Base-by-base conservation (phyloP, 2,329 filamentous ascomycete genomes). In the Aspergillus tubingensis region DNA sequence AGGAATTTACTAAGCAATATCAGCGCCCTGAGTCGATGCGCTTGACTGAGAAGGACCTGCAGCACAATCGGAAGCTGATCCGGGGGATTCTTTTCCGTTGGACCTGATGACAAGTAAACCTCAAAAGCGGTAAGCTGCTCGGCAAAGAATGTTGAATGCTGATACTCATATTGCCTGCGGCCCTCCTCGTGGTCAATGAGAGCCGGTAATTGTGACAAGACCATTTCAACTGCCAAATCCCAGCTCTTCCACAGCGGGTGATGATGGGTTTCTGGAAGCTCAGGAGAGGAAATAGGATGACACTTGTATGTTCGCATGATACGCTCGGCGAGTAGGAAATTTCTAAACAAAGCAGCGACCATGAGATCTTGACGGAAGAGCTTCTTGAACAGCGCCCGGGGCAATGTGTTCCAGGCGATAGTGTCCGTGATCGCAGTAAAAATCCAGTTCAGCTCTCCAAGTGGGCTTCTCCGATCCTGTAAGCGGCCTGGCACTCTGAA, bases 341-440 rank as follows among this genome's bases (percentile, higher is more conserved):
- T 99, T 55, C 95, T 87, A 77, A 98, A 99, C 7, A 99, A 81
- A 2, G 95, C 95, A 11, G 95, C 95, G n/a, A 99, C 95, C 93
- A 99, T 98, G 11, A 99, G 83, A 75, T 99, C 95, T 75, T 99
- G 95, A 44, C 95, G 83, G 77, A 99, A 99, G 62, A 98, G 91
- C 76, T 96, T 96, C 77, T 96, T 93, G 79, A 99, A 99, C 10
- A 97, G 81, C 19, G 92, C 87, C 49, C 94, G 89, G 3, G 93
- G 91, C 3, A 99, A 80, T 5, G 92, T 96, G 32, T 96, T 98
- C 95, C 95, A 99, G 0, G 95, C 95, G 70, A 99, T 99, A 1
- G 94, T 98, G 74, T 99, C 95, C 0, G 95, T 99, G 66, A 99
- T 98, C 57, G 95, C 95, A 0, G 95, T 99, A 73, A 99, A 98